phyloP scores from a whole-genome alignment of 768 basidiomycete species.

The Daedaleopsis sinensis region DNA sequence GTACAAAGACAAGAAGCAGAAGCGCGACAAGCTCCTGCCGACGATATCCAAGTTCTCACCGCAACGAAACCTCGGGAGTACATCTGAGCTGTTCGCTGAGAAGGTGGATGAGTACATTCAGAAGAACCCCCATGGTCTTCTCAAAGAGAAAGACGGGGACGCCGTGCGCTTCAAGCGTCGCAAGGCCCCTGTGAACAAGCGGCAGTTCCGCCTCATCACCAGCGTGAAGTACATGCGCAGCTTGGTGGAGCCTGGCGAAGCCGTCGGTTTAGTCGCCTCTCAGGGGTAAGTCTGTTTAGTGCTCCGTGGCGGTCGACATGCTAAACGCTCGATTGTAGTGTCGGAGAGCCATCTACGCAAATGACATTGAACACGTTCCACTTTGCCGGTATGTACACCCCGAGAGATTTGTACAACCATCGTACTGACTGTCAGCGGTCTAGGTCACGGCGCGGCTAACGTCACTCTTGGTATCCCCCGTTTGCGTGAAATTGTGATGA shows the following conservation, averaged over 20 bases:
- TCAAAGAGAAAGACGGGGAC: constrained; percentile 47
- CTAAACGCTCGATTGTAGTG: constrained; percentile 47
- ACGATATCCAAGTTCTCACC: constrained; percentile 78
- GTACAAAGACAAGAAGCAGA: constrained; percentile 49
- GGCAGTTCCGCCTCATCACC: constrained; percentile 81
- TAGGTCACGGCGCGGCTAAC: constrained; percentile 96
- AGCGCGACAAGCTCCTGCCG: constrained; percentile 67
- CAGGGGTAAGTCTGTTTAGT: constrained; percentile 72
- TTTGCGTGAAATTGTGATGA: constrained; percentile 98
- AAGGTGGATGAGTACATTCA: constrained; percentile 80
- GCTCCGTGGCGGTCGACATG: neutral
- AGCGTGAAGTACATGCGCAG: constrained; percentile 92
- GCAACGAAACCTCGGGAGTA: constrained; percentile 79
- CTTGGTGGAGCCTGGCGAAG: constrained; percentile 95
- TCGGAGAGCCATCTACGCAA: constrained; percentile 98
- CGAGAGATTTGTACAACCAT: neutral
- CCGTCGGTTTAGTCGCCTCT: constrained; percentile 95
- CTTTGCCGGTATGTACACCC: constrained; percentile 75
- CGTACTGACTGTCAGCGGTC: constrained; percentile 3
- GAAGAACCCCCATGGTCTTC: constrained; percentile 62
- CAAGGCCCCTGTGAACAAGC: constrained; percentile 47
- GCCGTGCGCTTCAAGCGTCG: constrained; percentile 46
- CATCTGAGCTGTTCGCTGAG: constrained; percentile 89
- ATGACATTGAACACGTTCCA: constrained; percentile 99
- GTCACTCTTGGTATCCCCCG: constrained; percentile 99